Evolutionary conservation across 805 yeast genomes (phyloP), one percentile per base, ranked within the genome.

Genomic region (Monosporozyma yasuniensis): DNA sequence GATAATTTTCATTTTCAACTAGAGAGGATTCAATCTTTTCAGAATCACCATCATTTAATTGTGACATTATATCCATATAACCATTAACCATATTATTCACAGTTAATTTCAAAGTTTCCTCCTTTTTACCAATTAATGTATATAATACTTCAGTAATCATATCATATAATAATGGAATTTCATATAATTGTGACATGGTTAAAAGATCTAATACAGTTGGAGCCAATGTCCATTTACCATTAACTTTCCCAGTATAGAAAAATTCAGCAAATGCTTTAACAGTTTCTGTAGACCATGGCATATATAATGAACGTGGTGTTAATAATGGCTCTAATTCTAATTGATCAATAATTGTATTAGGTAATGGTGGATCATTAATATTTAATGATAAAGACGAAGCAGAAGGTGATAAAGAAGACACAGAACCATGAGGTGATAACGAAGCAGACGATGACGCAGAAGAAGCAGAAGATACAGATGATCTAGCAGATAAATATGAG

Each of bases 221-320:
- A 1, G 77, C 71, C 38, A 85, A 65, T n/a, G 74, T 66, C 91
- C 91, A 84, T 56, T 77, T 81, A 48, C 82, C 79, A 23, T 87
- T 87, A 21, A 86, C 78, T 63, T 84, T 89, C 1, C 93, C 95
- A 4, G 90, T 85, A 58, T 82, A 84, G 49, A 86, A 70, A 61
- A 80, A 86, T 60, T 85, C 93, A 25, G 82, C 71, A 54, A 84
- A 76, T 2, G 88, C 88, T 50, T 73, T 73, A 14, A 84, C 78
- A 0, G 87, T 77, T 0, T 69, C 61, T 1, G 83, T 79, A 2
- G 80, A 63, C 66, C 81, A 83, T 3, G 95, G 93, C 54, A 86
- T 62, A 55, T 81, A 84, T 25, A 86, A 61, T 16, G 80, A 73
- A 52, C 95, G 72, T 14, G 95, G 93, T 35, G 83, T 73, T 50